Evolutionary conservation across 495 filamentous ascomycete genomes (phyloP), one percentile per base, ranked within the genome.

Genomic region (Staphylotrichum tortipilum): DNA sequence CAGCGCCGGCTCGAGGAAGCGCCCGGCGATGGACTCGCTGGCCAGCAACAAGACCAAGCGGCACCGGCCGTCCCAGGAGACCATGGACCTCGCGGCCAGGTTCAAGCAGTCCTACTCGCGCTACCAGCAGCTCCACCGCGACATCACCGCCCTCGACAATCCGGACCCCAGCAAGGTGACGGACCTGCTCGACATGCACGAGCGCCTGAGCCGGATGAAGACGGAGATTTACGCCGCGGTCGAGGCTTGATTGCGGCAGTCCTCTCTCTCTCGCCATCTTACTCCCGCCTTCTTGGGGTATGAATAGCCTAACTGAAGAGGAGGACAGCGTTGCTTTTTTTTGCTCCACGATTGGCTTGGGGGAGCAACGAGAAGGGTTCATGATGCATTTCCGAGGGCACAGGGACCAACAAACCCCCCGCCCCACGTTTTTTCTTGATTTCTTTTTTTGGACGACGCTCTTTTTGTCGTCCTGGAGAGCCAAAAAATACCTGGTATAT

Each of bases 91-190:
- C 59, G 83, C 82, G 8, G 69, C 72, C 55, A 70, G 56, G 31
- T 88, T 88, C 66, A 82, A 80, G 60, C 64, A 66, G 40, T 75
- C 63, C 28, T 86, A 88, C 59, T 68, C 72, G 28, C 78, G 76
- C 29, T 89, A 89, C 60, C 71, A 76, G 61, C 58, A 67, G 26
- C 64, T 87, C 48, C 80, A 88, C 59, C 61, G 71, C 43, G 73
- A 81, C 57, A 65, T 88, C 28, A 65, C 69, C n/a, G 64, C 55
- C 1, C 61, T 74, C 17, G 60, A 73, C 9, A 65, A 78, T 31
- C 78, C 82, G 3, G 68, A 77, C 1, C 68, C 72, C 49, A 68
- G 74, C 19, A 80, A 82, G 52, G 55, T 86, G 47, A 69, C 75
- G 3, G 62, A 75, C 37, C 55, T 88, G 50, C 63, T 78, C 37